A percentile compares a stretch with the other conserved stretches of the same genome.
Evolutionary conservation across 1,284 basidiomycete species (phyloP).

Genomic region (Naganishia albida): DNA sequence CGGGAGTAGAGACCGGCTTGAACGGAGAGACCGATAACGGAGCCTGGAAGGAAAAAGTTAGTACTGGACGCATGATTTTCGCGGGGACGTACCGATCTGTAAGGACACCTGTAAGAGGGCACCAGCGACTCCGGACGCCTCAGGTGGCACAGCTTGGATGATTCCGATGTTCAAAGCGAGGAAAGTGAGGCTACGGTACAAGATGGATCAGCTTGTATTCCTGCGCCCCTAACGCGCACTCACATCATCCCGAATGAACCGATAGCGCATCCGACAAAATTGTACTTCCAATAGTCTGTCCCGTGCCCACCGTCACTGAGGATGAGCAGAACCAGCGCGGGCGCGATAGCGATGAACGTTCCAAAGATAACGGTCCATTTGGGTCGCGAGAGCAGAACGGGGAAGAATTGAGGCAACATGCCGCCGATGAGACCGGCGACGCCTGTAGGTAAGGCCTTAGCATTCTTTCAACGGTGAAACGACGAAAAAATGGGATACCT

Average conservation of each 20-base stretch:
- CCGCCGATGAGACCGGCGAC: constrained; percentile 33
- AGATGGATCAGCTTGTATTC: background rate
- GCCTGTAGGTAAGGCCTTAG: constrained; percentile 1
- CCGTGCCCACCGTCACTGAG: constrained; percentile 43
- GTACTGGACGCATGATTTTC: background rate
- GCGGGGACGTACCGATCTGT: constrained; percentile 39
- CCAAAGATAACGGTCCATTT: constrained; percentile 31
- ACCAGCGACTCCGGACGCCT: constrained; percentile 48
- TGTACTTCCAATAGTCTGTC: constrained; percentile 47
- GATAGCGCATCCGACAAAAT: constrained; percentile 43
- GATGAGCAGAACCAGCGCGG: constrained; percentile 39
- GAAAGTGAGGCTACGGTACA: constrained; percentile 19
- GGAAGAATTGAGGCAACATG: constrained; percentile 22
- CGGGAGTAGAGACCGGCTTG: constrained; percentile 49
- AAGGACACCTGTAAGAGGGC: constrained; percentile 48
- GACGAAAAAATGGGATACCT: background rate
- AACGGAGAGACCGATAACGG: constrained; percentile 44
- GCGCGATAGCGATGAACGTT: constrained; percentile 14
- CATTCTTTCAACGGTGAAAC: background rate
- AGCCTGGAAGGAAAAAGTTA: constrained; percentile 29
- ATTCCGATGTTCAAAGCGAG: constrained; percentile 39
- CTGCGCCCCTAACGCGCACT: background rate
- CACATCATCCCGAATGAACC: constrained; percentile 41
- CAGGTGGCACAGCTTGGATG: constrained; percentile 45
- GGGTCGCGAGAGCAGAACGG: constrained; percentile 18